Conservation (phyloP, 352 stramenopile genomes). For the Globisporangium parvum region DNA sequence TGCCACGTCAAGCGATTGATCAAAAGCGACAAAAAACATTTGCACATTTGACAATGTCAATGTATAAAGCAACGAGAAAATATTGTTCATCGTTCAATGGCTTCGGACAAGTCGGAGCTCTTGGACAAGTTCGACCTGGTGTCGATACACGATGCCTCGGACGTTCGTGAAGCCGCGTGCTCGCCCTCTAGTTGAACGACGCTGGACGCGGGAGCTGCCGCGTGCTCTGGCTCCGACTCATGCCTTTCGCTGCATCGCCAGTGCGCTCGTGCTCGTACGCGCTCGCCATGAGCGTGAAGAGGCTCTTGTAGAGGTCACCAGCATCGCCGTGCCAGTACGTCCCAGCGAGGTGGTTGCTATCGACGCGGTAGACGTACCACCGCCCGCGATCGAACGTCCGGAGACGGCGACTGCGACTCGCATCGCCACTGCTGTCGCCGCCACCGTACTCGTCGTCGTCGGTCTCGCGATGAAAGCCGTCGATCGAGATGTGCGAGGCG, state of each 20-base stretch:
- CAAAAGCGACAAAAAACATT: no score
- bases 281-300: conserved; percentile 59
- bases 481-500: conserved; percentile 71
- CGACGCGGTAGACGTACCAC: conserved; percentile 78
- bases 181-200: conserved; percentile 5
- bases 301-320: conserved; percentile 52
- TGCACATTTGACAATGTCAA: no score
- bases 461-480: conserved; percentile 42
- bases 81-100: no score
- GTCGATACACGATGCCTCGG: no score
- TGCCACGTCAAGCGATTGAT: no score
- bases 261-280: conserved; percentile 42
- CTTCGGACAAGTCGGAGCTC: no score
- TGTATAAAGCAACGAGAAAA: no score
- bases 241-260: neutral
- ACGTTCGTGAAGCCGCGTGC: no score
- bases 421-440: neutral
- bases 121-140: no score
- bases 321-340: conserved; percentile 67
- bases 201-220: conserved; percentile 4
- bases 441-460: conserved; percentile 16
- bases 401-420: conserved; percentile 5
- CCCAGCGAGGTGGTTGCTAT: conserved; percentile 67
- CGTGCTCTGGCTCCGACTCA: conserved; percentile 4
- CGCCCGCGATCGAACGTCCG: conserved; percentile 45